Evolutionary conservation across 495 filamentous ascomycete species (phyloP).

Genomic region (Lasiosphaeria hispida): DNA sequence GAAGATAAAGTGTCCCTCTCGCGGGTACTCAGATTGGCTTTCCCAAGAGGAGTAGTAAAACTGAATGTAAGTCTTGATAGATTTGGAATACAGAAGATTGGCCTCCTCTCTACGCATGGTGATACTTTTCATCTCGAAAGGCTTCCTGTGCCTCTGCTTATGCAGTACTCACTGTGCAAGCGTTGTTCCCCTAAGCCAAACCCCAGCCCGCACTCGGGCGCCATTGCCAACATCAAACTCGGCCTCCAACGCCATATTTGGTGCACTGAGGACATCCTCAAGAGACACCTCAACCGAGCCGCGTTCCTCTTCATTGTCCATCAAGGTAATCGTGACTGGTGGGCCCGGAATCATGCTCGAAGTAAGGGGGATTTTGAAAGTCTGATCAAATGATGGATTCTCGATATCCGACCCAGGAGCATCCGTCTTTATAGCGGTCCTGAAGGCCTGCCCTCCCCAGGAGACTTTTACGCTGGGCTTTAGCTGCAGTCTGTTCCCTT

Average conservation of each 20-base stretch:
- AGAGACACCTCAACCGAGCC: conserved; percentile 37
- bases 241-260: conserved; percentile 30
- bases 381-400: conserved; percentile 42
- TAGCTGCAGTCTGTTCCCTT: conserved; percentile 33
- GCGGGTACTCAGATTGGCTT: too few species aligned
- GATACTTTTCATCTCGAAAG: too few species aligned
- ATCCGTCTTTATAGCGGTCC: conserved; percentile 37
- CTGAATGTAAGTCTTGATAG: too few species aligned
- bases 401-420: conserved; percentile 39
- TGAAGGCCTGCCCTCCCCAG: conserved; percentile 35
- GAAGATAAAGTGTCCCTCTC: too few species aligned
- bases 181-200: conserved; percentile 18
- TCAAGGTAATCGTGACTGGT: conserved; percentile 31
- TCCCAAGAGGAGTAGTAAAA: too few species aligned
- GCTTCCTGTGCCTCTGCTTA: too few species aligned
- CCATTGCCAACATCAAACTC: conserved; percentile 37
- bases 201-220: conserved; percentile 16
- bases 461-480: conserved; percentile 42
- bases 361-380: conserved; percentile 34
- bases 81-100: too few species aligned
- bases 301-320: conserved; percentile 34
- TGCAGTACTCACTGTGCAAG: conserved; percentile 3
- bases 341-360: conserved; percentile 29
- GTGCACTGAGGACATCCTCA: conserved; percentile 33
- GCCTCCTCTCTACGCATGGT: too few species aligned